Evolutionary conservation across 2,329 filamentous ascomycete species (phyloP).

Genomic region (Rutstroemia sp.): DNA sequence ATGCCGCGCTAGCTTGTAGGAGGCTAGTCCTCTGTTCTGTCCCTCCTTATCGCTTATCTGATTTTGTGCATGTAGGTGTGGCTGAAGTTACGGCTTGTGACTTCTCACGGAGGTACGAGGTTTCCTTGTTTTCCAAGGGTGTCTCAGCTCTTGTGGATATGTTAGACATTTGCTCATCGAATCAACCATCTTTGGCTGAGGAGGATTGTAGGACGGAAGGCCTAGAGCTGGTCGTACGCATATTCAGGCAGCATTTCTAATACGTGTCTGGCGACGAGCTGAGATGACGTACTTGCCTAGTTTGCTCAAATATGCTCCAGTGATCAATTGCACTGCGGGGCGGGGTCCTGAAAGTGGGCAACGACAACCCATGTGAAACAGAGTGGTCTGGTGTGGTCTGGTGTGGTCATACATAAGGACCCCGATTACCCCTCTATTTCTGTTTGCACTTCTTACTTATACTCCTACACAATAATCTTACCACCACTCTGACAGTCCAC

Average conservation of each 20-base stretch:
- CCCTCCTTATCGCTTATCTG: background rate
- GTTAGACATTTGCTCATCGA: background rate
- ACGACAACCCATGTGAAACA: too few relatives aligned
- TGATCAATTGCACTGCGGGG: background rate
- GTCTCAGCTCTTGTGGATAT: background rate
- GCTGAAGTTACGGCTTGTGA: background rate
- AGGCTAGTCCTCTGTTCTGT: background rate
- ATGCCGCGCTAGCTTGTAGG: background rate
- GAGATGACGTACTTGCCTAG: background rate
- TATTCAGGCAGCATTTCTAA: background rate
- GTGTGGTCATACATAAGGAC: too few relatives aligned
- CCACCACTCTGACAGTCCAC: too few relatives aligned
- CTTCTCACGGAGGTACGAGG: background rate
- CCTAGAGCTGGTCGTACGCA: background rate
- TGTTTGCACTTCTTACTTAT: too few relatives aligned
- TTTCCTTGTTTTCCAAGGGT: background rate
- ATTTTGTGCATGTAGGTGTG: background rate
- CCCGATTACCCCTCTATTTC: too few relatives aligned
- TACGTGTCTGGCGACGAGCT: background rate
- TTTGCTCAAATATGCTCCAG: background rate
- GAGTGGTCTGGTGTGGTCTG: too few relatives aligned
- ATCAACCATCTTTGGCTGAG: background rate
- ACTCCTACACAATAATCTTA: too few relatives aligned
- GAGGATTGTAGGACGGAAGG: background rate
- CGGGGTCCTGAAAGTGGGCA: too few relatives aligned